phyloP scores from a whole-genome alignment of 768 basidiomycete genomes.

The Chalciporus chontae region DNA sequence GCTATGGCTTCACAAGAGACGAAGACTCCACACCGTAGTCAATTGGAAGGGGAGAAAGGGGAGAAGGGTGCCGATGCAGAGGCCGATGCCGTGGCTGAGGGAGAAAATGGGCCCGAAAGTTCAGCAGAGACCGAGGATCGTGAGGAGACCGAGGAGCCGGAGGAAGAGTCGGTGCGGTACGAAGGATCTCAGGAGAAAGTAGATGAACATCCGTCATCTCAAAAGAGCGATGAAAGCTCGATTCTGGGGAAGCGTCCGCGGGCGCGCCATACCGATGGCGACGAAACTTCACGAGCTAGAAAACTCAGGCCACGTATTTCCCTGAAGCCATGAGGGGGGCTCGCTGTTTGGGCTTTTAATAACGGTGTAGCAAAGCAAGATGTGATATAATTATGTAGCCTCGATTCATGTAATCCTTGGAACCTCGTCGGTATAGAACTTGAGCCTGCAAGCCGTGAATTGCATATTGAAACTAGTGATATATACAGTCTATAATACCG shows the following conservation, averaged over 20 bases:
- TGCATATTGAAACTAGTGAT: background rate
- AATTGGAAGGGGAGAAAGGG: background rate
- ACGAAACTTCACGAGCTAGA: constrained; percentile 10
- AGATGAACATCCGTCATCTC: background rate
- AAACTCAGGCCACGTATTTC: constrained; percentile 14
- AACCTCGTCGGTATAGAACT: background rate
- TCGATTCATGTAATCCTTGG: background rate
- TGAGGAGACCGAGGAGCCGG: constrained; percentile 6
- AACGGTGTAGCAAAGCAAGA: background rate
- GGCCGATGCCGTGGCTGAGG: background rate
- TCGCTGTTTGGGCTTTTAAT: background rate
- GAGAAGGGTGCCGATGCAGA: background rate
- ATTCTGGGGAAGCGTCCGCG: constrained; percentile 18
- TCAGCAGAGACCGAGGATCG: constrained; percentile 10
- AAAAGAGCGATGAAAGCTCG: background rate
- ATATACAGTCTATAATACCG: constrained; percentile 7
- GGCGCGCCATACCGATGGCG: constrained; percentile 8
- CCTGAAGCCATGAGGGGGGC: background rate
- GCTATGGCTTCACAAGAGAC: constrained; percentile 14
- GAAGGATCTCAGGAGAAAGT: constrained; percentile 3
- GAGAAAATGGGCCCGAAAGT: background rate
- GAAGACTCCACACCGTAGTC: background rate
- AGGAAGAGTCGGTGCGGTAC: constrained; percentile 7
- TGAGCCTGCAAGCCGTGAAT: background rate
- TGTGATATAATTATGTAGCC: background rate